Evolutionary conservation across 495 filamentous ascomycete genomes (phyloP).

Genomic region (Thermochaetoides thermophila): DNA sequence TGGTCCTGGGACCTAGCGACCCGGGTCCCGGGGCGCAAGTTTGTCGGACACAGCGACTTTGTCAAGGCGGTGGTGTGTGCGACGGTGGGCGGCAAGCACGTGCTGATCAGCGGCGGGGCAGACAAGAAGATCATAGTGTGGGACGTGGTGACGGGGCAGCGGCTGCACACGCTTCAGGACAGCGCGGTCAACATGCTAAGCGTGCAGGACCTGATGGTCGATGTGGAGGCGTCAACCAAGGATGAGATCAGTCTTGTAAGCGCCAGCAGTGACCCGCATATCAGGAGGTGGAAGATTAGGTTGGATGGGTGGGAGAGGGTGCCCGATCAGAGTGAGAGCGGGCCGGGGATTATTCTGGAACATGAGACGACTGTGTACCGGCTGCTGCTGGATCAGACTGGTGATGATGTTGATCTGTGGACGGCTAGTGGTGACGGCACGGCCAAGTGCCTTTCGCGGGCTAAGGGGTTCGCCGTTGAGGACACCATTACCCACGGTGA

Average conservation of each 20-base stretch:
- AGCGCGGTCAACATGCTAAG: slow-evolving; percentile 51
- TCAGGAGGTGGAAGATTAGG: slow-evolving; percentile 53
- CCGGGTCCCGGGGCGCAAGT: slow-evolving; percentile 36
- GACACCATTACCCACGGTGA: slow-evolving; percentile 66
- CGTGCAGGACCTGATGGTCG: slow-evolving; percentile 58
- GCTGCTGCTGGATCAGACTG: slow-evolving; percentile 39
- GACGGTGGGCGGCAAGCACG: slow-evolving; percentile 39
- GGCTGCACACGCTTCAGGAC: slow-evolving; percentile 58
- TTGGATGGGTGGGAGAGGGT: slow-evolving; percentile 31
- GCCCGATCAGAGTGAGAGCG: slow-evolving; percentile 10
- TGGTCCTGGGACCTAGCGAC: slow-evolving; percentile 64
- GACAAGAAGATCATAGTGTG: slow-evolving; percentile 80
- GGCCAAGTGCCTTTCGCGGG: slow-evolving; percentile 54
- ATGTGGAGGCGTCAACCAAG: slow-evolving; percentile 38
- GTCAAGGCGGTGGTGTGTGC: slow-evolving; percentile 59
- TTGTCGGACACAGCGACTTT: slow-evolving; percentile 77
- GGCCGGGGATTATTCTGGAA: slow-evolving; percentile 44
- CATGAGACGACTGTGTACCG: slow-evolving; percentile 87
- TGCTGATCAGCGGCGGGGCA: slow-evolving; percentile 72
- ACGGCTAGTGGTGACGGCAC: slow-evolving; percentile 81
- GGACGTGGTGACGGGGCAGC: slow-evolving; percentile 50
- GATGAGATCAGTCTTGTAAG: slow-evolving; percentile 51
- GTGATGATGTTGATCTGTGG: slow-evolving; percentile 63
- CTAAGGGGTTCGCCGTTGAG: slow-evolving; percentile 51
- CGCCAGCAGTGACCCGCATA: slow-evolving; percentile 71